Percentiles rank a stretch among this genome's conserved stretches.
These are phyloP conservation scores for Coelastrella sp. DNA, from an alignment of 139 green algal species.

Conservation along the genomic window DNA sequence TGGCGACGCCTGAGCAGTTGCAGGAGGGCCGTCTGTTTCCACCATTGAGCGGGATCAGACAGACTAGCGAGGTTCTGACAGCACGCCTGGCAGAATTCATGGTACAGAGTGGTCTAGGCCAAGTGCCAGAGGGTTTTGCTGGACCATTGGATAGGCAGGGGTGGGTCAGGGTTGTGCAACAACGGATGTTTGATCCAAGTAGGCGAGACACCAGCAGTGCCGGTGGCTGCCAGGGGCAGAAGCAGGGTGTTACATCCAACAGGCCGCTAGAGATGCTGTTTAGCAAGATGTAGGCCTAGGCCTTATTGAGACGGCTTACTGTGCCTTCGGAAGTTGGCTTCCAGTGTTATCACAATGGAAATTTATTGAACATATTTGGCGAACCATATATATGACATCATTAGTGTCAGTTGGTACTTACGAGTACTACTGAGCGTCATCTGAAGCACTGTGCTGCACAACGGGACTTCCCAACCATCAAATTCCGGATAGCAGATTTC, in stretches of 20 bases:
- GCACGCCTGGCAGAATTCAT: constrained; percentile 51
- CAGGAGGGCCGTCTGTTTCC: constrained; percentile 34
- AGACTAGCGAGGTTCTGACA: constrained; percentile 27
- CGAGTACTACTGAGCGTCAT: too few relatives aligned
- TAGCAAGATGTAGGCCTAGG: too few relatives aligned
- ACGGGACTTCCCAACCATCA: too few relatives aligned
- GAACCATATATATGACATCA: too few relatives aligned
- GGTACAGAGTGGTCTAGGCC: constrained; percentile 50
- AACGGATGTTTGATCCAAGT: not conserved
- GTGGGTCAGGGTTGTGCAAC: not conserved
- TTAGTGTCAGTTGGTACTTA: too few relatives aligned
- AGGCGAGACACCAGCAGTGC: not conserved
- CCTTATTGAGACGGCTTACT: too few relatives aligned
- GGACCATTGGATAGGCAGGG: not conserved
- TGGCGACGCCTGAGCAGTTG: constrained; percentile 3
- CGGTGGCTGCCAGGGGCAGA: not conserved
- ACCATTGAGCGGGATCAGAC: constrained; percentile 53
- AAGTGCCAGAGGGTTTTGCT: not conserved
- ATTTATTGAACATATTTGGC: too few relatives aligned
- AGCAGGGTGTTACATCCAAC: not conserved
- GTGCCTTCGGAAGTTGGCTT: too few relatives aligned
- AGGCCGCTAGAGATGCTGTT: too few relatives aligned
- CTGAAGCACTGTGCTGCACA: too few relatives aligned
- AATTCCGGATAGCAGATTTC: too few relatives aligned
- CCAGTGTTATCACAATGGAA: too few relatives aligned